Base-by-base conservation (phyloP, 208 protist species). In the Trypanosoma rangeli region DNA sequence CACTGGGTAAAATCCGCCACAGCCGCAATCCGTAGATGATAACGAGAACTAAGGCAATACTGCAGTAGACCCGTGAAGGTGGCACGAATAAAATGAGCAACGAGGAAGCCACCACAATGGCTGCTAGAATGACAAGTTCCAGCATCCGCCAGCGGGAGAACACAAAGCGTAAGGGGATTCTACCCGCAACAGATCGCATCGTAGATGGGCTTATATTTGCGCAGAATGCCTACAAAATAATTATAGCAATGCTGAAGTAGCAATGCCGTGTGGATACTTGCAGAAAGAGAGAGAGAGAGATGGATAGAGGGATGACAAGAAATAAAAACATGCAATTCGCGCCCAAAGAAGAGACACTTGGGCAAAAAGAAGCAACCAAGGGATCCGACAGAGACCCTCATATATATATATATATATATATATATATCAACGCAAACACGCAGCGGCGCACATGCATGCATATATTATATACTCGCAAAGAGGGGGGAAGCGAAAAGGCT, bases 1-100 rank as follows among this genome's bases (percentile, higher is more conserved):
- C 80, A 12, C 72, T 73, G 4, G 85, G 85, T 35, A 86, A 53
- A 37, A 83, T 58, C 20, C 85, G 78, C 83, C 85, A 91, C 18
- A 86, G 69, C 59, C 79, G 76, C 22, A 78, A 26, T 16, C 71
- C 37, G 70, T 70, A 78, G 28, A 91, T 48, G 10, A 80, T 29
- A 22, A 52, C 46, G 31, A 83, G 35, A 31, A 44, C 46, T 18
- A 88, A 37, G 8, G 72, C 57, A 52, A 86, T 73, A 20, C 59
- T 73, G 22, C 69, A 74, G 68, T 86, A 85, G 22, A 70, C 63
- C 10, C 85, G 79, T 20, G 68, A 33, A 22, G 20, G 31, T 0
- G 53, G 60, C 20, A 84, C 29, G 31, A 57, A 22, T n/a, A 80
- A 52, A 49, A 84, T 65, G 9, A 87, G 55, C n/a, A 74, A 22